Evolutionary conservation across 768 basidiomycete genomes (phyloP).

Genomic region (Leccinum incarnatum): DNA sequence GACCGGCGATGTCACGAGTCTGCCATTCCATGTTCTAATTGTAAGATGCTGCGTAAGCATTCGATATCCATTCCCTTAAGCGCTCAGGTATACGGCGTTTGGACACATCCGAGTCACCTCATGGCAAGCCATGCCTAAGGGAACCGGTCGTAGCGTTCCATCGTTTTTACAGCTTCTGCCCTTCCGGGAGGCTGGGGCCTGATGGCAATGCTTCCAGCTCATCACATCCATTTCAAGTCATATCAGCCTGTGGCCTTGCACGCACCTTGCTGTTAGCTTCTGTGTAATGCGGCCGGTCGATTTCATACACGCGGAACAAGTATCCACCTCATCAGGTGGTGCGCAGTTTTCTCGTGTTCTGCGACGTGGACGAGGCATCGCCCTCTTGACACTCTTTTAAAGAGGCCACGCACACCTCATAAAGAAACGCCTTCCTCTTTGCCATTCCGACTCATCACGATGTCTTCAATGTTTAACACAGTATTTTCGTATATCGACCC

Average conservation of each 20-base stretch:
- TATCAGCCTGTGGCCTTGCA: not conserved
- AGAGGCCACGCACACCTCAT: not conserved
- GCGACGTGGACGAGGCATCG: not conserved
- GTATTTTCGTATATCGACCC: not conserved
- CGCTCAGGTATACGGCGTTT: not conserved
- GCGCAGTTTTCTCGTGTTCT: not conserved
- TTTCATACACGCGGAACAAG: not conserved
- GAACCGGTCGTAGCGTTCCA: too few relatives aligned
- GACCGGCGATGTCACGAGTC: not conserved
- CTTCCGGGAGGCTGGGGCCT: not conserved
- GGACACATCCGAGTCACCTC: too few relatives aligned
- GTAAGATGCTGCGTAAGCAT: not conserved
- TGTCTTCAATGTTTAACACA: not conserved
- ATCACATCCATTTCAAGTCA: not conserved
- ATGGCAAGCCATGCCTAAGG: not conserved
- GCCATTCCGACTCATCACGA: not conserved
- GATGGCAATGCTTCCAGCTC: not conserved
- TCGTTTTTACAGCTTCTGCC: not conserved
- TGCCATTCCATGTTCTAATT: not conserved
- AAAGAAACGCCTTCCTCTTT: not conserved
- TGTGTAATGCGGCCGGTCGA: not conserved
- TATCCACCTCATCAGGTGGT: not conserved
- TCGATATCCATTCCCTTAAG: not conserved
- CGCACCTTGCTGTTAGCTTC: not conserved
- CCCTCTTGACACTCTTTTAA: not conserved